Percentiles rank a stretch among this genome's conserved stretches.
phyloP scores from a whole-genome alignment of 2,329 filamentous ascomycete species.

The Trichoderma semiorbis region DNA sequence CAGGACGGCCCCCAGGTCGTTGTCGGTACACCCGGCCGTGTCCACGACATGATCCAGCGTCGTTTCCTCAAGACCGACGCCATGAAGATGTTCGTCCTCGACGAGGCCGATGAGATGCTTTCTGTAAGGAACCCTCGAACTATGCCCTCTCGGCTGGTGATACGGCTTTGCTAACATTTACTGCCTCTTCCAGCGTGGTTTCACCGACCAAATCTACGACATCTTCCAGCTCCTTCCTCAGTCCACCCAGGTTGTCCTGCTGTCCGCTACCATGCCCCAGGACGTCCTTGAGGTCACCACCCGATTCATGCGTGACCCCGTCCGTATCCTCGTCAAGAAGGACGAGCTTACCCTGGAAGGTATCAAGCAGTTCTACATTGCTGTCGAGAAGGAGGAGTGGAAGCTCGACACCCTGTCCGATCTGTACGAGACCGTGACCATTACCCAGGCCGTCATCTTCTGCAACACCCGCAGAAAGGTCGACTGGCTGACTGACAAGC shows the following conservation, averaged over 20 bases:
- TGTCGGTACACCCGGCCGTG: constrained; percentile 96
- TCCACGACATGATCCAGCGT: constrained; percentile 99
- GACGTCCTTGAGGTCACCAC: constrained; percentile 99
- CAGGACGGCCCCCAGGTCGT: constrained; percentile 95
- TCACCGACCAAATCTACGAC: constrained; percentile 99
- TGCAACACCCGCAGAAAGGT: constrained; percentile 99
- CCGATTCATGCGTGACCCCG: constrained; percentile 99
- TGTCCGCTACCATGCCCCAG: constrained; percentile 98
- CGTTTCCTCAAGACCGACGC: constrained; percentile 93
- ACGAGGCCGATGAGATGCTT: constrained; percentile 99
- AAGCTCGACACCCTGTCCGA: constrained; percentile 99
- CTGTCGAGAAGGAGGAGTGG: constrained; percentile 99
- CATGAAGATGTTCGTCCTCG: constrained; percentile 99
- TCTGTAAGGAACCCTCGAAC: constrained; percentile 53
- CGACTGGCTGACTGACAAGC: constrained; percentile 99
- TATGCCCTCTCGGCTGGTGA: not conserved
- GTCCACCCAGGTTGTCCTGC: constrained; percentile 95
- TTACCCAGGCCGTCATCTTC: constrained; percentile 99
- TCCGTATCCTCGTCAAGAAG: constrained; percentile 99
- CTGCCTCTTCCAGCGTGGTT: constrained; percentile 67
- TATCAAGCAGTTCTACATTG: constrained; percentile 99
- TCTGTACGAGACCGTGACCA: constrained; percentile 98
- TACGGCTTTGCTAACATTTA: constrained; percentile 32
- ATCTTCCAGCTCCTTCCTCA: constrained; percentile 99
- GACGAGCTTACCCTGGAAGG: constrained; percentile 98